Conservation (phyloP, 164 flowering plant species). For the Vitis labrusca region DNA sequence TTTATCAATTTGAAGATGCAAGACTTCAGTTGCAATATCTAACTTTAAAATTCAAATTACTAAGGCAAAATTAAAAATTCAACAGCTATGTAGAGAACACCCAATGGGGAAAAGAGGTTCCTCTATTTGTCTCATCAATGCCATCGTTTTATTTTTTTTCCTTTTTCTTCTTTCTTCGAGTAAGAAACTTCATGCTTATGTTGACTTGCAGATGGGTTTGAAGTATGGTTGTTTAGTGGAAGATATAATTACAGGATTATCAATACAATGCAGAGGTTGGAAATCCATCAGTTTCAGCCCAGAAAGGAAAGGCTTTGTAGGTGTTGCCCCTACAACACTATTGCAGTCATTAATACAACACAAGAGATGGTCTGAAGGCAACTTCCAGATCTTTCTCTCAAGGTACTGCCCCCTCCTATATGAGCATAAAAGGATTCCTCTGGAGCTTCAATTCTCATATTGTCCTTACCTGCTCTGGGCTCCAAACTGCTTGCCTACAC, state of each 20-base stretch:
- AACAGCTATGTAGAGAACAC: constrained; percentile 24
- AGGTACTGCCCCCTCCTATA: constrained; percentile 20
- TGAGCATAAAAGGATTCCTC: constrained; percentile 22
- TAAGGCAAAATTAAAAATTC: too few relatives aligned
- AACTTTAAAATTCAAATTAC: too few relatives aligned
- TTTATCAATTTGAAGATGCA: too few relatives aligned
- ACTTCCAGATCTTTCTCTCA: constrained; percentile 30
- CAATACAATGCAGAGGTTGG: constrained; percentile 17
- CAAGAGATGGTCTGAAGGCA: constrained; percentile 39
- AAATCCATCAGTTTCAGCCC: constrained; percentile 28
- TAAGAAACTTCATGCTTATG: too few relatives aligned
- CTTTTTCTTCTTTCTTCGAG: too few relatives aligned
- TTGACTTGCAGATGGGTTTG: constrained; percentile 32
- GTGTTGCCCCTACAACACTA: constrained; percentile 25
- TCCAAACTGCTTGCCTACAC: constrained; percentile 22
- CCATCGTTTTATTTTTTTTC: constrained; percentile 9
- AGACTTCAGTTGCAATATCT: too few relatives aligned
- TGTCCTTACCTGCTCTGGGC: constrained; percentile 27
- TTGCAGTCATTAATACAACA: constrained; percentile 25
- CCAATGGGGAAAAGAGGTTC: constrained; percentile 45
- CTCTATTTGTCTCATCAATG: background rate
- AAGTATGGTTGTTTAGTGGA: constrained; percentile 35
- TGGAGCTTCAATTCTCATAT: constrained; percentile 28
- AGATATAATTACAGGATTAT: constrained; percentile 38
- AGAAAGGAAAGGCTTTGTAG: constrained; percentile 20